phyloP scores from a whole-genome alignment of 208 protist genomes.

The Trypanosoma rangeli region DNA sequence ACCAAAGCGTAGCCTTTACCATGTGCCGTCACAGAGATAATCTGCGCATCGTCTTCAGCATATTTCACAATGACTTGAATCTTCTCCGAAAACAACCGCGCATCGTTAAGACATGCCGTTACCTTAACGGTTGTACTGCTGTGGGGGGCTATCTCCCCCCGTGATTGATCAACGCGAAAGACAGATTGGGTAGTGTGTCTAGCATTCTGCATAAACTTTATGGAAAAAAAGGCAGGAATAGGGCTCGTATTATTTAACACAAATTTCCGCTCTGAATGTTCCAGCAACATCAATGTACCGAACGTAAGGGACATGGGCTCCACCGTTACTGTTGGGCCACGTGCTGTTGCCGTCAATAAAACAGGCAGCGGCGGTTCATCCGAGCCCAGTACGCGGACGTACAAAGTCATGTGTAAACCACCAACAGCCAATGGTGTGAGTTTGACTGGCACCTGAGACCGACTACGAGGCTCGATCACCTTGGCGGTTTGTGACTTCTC shows the following conservation, averaged over 20 bases:
- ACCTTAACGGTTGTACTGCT: constrained; percentile 55
- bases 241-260: constrained; percentile 83
- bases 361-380: constrained; percentile 38
- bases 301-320: constrained; percentile 62
- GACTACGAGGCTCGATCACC: constrained; percentile 46
- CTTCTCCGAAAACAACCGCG: constrained; percentile 77
- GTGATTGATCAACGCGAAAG: constrained; percentile 35
- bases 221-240: constrained; percentile 65
- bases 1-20: constrained; percentile 93
- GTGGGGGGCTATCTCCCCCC: constrained; percentile 68
- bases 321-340: constrained; percentile 76
- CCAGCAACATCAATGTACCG: constrained; percentile 68
- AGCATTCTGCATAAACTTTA: constrained; percentile 12
- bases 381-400: constrained; percentile 74
- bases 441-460: constrained; percentile 67
- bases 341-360: constrained; percentile 64
- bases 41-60: constrained; percentile 33
- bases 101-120: constrained; percentile 85
- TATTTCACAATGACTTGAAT: constrained; percentile 69
- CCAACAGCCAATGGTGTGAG: constrained; percentile 80
- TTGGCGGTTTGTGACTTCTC: constrained; percentile 30
- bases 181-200: constrained; percentile 1
- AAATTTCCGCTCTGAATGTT: constrained; percentile 38
- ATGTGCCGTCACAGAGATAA: constrained; percentile 67
- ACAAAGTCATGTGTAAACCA: constrained; percentile 75